Evolutionary conservation across 805 yeast species (phyloP).

Genomic region (Candida alai): DNA sequence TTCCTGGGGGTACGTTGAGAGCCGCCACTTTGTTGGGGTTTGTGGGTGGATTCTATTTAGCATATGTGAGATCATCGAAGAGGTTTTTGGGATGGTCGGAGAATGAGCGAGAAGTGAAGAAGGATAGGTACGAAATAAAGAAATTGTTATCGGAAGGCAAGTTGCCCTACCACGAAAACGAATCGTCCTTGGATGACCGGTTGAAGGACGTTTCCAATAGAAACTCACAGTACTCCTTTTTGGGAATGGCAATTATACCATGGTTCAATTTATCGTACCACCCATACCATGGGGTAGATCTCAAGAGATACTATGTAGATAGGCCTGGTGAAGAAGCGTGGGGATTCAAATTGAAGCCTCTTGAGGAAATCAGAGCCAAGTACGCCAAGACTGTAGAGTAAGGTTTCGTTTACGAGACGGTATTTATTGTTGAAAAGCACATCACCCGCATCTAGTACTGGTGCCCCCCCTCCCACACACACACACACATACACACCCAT

Average conservation of each 20-base stretch:
- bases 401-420: no score
- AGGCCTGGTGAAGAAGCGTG: slow-evolving; percentile 58
- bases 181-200: slow-evolving; percentile 53
- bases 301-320: slow-evolving; percentile 53
- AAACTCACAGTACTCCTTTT: slow-evolving; percentile 70
- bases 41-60: slow-evolving; percentile 68
- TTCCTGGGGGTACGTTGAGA: slow-evolving; percentile 55
- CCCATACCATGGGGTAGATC: slow-evolving; percentile 77
- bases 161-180: slow-evolving; percentile 64
- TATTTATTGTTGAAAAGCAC: no score
- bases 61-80: slow-evolving; percentile 62
- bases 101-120: slow-evolving; percentile 63
- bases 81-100: slow-evolving; percentile 80
- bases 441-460: no score
- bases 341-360: slow-evolving; percentile 51
- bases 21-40: slow-evolving; percentile 60
- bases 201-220: slow-evolving; percentile 72
- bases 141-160: slow-evolving; percentile 58
- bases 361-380: slow-evolving; percentile 43
- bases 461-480: no score
- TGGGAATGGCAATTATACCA: slow-evolving; percentile 59
- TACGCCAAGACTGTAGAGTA: no score
- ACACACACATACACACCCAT: no score
- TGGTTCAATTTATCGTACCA: slow-evolving; percentile 82
- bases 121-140: slow-evolving; percentile 74